Percentiles rank a stretch among this genome's conserved stretches.
phyloP scores from a whole-genome alignment of 179 eudicot species.

The Spergularia azorica region DNA sequence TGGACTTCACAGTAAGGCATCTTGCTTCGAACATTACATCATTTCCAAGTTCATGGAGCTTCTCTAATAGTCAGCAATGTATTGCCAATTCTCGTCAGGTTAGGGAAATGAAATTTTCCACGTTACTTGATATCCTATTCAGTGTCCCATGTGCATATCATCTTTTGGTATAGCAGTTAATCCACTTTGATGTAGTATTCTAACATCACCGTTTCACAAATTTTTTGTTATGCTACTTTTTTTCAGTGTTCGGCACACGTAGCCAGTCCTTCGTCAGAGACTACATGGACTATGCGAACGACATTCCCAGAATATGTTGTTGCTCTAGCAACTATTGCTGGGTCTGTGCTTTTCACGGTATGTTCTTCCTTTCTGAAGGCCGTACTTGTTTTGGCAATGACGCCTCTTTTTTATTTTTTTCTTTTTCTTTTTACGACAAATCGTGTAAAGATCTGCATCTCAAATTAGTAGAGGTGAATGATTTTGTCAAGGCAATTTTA shows the following conservation, averaged over 20 bases:
- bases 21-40: constrained; percentile 64
- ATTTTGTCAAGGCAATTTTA: too few relatives aligned
- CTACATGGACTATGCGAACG: constrained; percentile 93
- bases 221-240: constrained; percentile 22
- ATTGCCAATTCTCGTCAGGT: constrained; percentile 67
- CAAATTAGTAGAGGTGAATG: background rate
- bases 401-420: background rate
- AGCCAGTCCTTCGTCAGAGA: constrained; percentile 78
- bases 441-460: constrained; percentile 1
- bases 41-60: constrained; percentile 67
- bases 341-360: constrained; percentile 97
- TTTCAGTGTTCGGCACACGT: constrained; percentile 82
- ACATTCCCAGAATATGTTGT: constrained; percentile 97
- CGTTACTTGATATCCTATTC: constrained; percentile 11
- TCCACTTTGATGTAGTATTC: background rate
- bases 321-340: constrained; percentile 95
- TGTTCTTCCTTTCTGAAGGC: constrained; percentile 16
- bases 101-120: background rate
- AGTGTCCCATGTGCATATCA: background rate
- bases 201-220: background rate
- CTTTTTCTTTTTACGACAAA: too few relatives aligned
- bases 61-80: constrained; percentile 67
- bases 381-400: background rate
- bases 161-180: background rate
- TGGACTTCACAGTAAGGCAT: constrained; percentile 95